phyloP scores from a whole-genome alignment of 345 rosid genomes.

The Punica granatum region DNA sequence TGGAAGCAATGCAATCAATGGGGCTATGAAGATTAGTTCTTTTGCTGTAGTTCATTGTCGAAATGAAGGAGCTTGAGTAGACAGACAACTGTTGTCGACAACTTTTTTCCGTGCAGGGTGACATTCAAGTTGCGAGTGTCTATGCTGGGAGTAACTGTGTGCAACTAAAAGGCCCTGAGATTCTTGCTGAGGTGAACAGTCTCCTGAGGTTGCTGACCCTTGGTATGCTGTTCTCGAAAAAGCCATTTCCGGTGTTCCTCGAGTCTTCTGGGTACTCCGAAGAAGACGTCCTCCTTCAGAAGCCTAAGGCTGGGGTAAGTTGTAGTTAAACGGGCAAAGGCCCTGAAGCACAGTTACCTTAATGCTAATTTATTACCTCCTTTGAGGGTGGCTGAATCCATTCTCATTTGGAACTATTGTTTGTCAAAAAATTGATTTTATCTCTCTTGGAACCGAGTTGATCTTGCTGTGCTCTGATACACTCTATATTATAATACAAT shows the following conservation, averaged over 20 bases:
- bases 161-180: conserved; percentile 56
- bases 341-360: not conserved
- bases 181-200: conserved; percentile 48
- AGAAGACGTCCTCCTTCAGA: conserved; percentile 83
- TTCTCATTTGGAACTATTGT: not conserved
- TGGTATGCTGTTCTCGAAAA: conserved; percentile 90
- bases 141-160: conserved; percentile 70
- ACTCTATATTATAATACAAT: not conserved
- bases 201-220: conserved; percentile 66
- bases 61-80: not conserved
- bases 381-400: not conserved
- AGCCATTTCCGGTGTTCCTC: conserved; percentile 80
- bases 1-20: not conserved
- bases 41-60: not conserved
- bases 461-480: not conserved
- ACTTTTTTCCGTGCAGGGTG: conserved; percentile 41
- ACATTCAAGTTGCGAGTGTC: conserved; percentile 66
- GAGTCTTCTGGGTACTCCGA: conserved; percentile 65
- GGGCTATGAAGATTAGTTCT: not conserved
- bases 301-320: conserved; percentile 96
- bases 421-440: not conserved
- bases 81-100: not conserved
- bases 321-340: not conserved
- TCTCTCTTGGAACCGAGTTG: not conserved
- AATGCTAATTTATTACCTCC: not conserved